Conservation (phyloP, 495 filamentous ascomycete species). For the Cudoniella acicularis region DNA sequence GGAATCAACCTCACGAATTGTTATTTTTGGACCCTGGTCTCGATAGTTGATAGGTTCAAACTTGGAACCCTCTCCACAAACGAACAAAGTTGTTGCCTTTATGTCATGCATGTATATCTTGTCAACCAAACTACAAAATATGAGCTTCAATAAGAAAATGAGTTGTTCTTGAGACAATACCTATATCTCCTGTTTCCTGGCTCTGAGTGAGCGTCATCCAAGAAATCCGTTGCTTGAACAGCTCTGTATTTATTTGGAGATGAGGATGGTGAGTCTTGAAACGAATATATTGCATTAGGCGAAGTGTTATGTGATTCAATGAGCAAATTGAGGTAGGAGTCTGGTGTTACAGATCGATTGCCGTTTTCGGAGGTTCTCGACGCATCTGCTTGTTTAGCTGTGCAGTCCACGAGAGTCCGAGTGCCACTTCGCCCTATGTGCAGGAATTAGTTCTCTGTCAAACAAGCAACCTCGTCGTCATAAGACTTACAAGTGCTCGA, state of each 20-base stretch:
- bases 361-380: neutral
- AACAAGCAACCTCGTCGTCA: neutral
- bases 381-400: neutral
- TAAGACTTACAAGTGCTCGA: neutral
- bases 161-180: neutral
- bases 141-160: neutral
- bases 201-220: neutral
- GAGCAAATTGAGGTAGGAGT: constrained; percentile 7
- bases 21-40: neutral
- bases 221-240: neutral
- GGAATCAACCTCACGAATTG: constrained; percentile 2
- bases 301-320: neutral
- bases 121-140: neutral
- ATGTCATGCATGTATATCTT: neutral
- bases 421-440: neutral
- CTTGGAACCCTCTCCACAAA: neutral
- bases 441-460: neutral
- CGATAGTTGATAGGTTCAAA: neutral
- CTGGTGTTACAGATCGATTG: neutral
- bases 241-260: neutral
- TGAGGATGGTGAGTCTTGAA: neutral
- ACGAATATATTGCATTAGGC: neutral
- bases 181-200: neutral
- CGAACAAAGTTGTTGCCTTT: neutral
- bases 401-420: neutral